These are phyloP conservation scores for Sophora flavescens DNA, from an alignment of 306 rosid genomes.

Conservation along the genomic window DNA sequence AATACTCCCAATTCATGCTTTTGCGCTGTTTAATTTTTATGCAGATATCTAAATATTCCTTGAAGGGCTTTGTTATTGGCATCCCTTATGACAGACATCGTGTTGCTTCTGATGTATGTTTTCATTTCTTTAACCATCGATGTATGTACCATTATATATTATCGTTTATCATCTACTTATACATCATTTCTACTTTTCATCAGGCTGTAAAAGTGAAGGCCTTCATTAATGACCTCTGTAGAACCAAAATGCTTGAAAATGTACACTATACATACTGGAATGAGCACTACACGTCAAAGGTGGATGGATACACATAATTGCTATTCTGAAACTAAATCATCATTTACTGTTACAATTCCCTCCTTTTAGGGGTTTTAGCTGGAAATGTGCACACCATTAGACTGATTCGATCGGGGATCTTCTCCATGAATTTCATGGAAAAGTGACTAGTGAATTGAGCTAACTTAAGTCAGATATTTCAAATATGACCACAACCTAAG, in stretches of 20 bases:
- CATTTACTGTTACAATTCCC: too few species aligned
- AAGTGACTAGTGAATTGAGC: not conserved
- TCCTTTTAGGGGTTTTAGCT: too few species aligned
- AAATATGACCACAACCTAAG: constrained; percentile 4
- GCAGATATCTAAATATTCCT: constrained; percentile 72
- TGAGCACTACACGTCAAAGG: constrained; percentile 88
- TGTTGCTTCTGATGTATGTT: constrained; percentile 53
- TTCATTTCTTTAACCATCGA: constrained; percentile 39
- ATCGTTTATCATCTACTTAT: constrained; percentile 3
- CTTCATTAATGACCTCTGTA: constrained; percentile 65
- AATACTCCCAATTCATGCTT: too few species aligned
- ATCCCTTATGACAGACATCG: constrained; percentile 53
- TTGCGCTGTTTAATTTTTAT: constrained; percentile 9
- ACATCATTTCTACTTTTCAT: constrained; percentile 32
- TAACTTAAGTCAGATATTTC: not conserved
- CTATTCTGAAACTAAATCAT: constrained; percentile 11
- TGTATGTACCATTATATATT: not conserved
- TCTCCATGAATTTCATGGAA: too few species aligned
- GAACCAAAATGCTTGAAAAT: constrained; percentile 65
- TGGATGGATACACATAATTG: constrained; percentile 42
- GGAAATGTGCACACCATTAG: too few species aligned
- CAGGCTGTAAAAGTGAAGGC: constrained; percentile 69
- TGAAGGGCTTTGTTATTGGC: constrained; percentile 82
- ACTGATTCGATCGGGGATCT: too few species aligned
- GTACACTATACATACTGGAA: constrained; percentile 80